Conservation (phyloP, 345 rosid species). For the Salix viminalis region DNA sequence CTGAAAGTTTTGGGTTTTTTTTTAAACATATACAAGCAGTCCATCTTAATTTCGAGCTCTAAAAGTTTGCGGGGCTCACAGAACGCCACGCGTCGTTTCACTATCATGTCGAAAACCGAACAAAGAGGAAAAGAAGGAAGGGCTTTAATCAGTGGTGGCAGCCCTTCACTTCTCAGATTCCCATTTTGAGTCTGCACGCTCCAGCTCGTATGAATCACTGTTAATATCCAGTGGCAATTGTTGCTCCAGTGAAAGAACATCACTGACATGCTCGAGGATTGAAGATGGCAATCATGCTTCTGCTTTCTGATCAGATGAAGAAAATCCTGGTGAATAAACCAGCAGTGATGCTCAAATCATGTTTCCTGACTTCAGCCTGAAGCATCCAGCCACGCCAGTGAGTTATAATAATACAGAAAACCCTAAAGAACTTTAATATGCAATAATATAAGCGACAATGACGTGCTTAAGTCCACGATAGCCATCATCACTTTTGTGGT, state of each 20-base stretch:
- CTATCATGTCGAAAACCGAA: neutral
- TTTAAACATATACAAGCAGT: no score
- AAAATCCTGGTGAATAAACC: neutral
- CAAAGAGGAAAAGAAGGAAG: neutral
- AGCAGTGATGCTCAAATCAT: neutral
- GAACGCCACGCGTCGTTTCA: constrained; percentile 17
- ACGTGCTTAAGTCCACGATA: neutral
- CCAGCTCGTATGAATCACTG: neutral
- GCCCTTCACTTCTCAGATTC: neutral
- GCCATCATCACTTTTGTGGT: neutral
- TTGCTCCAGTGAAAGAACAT: neutral
- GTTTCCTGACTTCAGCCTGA: neutral
- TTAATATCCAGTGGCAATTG: neutral
- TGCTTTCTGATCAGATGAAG: neutral
- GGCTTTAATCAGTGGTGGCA: neutral
- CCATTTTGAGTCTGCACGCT: neutral
- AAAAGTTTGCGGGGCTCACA: neutral
- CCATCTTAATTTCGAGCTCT: no score
- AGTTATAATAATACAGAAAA: no score
- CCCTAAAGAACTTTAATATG: no score
- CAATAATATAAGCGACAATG: no score
- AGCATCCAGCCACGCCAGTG: neutral
- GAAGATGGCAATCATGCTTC: neutral
- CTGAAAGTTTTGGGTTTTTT: no score
- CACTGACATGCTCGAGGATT: neutral